Evolutionary conservation across 169 alveolate genomes (phyloP).

Genomic region (Plasmodium cynomolgi): DNA sequence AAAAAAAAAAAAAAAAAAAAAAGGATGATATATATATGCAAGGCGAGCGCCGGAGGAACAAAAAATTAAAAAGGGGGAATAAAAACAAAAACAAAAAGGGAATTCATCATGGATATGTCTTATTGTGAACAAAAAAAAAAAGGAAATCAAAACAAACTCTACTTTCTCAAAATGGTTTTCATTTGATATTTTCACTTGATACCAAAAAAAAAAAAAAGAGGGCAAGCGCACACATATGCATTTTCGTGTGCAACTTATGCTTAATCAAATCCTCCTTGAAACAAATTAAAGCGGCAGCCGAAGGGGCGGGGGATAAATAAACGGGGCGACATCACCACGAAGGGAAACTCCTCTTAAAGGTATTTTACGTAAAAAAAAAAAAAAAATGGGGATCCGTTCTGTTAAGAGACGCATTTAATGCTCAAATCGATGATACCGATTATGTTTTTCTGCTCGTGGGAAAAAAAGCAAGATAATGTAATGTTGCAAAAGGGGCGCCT

Average conservation of each 20-base stretch:
- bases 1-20: not conserved
- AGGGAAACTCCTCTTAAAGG: not conserved
- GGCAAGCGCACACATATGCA: not conserved
- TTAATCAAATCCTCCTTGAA: not conserved
- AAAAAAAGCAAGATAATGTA: constrained; percentile 4
- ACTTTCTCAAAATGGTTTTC: not conserved
- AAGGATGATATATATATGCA: not conserved
- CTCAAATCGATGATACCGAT: constrained; percentile 70
- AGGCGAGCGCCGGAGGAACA: not conserved
- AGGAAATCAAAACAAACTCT: not conserved
- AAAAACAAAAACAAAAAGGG: not conserved
- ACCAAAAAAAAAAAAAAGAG: not conserved
- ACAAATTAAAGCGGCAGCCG: not conserved
- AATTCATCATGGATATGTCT: not conserved
- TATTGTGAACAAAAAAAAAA: not conserved
- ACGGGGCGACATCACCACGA: not conserved
- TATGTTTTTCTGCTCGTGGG: constrained; percentile 39
- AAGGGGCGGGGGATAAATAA: not conserved
- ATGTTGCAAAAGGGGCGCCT: not conserved
- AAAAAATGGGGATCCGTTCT: not conserved
- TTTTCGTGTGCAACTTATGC: not conserved
- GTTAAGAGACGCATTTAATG: constrained; percentile 34
- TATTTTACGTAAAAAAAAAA: constrained; percentile 1
- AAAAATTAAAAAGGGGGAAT: not conserved
- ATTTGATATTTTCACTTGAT: not conserved